phyloP scores from a whole-genome alignment of 805 yeast genomes.

The Starmerella ratchasimensis region DNA sequence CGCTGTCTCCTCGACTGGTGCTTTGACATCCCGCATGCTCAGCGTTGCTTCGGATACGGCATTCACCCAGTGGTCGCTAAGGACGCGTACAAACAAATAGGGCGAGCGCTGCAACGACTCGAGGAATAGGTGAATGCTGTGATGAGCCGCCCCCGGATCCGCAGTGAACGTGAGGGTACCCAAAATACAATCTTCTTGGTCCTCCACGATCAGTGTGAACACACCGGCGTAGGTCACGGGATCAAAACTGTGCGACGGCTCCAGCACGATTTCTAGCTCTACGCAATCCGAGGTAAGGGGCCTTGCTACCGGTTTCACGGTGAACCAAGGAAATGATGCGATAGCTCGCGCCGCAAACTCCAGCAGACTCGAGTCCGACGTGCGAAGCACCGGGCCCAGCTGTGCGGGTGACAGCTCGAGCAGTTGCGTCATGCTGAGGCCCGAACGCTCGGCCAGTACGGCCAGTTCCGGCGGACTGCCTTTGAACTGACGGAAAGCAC shows the following conservation, averaged over 20 bases:
- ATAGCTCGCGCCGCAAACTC: slow-evolving; percentile 52
- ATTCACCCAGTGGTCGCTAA: slow-evolving; percentile 80
- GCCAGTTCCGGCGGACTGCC: slow-evolving; percentile 59
- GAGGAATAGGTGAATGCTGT: too few relatives aligned
- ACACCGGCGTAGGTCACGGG: slow-evolving; percentile 49
- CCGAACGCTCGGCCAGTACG: slow-evolving; percentile 61
- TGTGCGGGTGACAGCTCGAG: slow-evolving; percentile 56
- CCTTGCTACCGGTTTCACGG: slow-evolving; percentile 46
- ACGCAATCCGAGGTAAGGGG: slow-evolving; percentile 65
- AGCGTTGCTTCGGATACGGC: slow-evolving; percentile 53
- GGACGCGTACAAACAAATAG: slow-evolving; percentile 52
- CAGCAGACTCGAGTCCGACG: slow-evolving; percentile 41
- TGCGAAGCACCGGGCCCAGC: slow-evolving; percentile 49
- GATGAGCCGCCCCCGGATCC: too few relatives aligned
- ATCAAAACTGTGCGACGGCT: slow-evolving; percentile 76
- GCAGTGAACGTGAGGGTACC: too few relatives aligned
- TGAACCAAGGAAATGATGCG: slow-evolving; percentile 58
- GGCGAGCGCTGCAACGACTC: too few relatives aligned
- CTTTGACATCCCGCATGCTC: slow-evolving; percentile 34
- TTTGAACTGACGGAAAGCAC: slow-evolving; percentile 76
- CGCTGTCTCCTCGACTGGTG: slow-evolving; percentile 34
- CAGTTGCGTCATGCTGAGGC: slow-evolving; percentile 71
- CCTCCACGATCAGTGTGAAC: slow-evolving; percentile 64
- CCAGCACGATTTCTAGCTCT: slow-evolving; percentile 49
- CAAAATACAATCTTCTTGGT: slow-evolving; percentile 58